These are phyloP conservation scores for Sporisorium scitamineum DNA, from an alignment of 1,284 basidiomycete species.

Conservation along the genomic window DNA sequence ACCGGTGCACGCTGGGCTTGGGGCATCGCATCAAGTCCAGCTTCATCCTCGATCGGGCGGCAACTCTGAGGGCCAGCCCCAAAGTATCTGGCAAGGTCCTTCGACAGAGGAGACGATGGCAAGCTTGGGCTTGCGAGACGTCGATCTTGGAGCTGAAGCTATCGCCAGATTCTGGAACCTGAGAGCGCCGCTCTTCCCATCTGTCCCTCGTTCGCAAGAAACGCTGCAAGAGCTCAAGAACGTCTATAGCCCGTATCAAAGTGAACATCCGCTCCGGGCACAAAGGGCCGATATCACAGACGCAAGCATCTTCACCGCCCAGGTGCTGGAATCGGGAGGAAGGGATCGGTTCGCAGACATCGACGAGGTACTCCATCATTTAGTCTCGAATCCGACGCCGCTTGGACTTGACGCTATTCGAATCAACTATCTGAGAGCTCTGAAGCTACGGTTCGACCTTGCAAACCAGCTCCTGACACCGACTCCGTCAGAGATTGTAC, in stretches of 20 bases:
- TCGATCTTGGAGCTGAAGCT: background rate
- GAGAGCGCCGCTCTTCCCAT: background rate
- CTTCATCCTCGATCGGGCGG: background rate
- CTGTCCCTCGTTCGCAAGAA: background rate
- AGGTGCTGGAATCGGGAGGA: background rate
- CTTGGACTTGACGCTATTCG: conserved; percentile 11
- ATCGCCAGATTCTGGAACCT: background rate
- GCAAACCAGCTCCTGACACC: conserved; percentile 3
- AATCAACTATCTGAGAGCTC: conserved; percentile 6
- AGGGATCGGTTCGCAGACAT: conserved; percentile 15
- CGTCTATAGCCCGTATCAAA: conserved; percentile 7
- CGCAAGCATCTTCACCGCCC: background rate
- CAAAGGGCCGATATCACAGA: background rate
- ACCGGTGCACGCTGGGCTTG: background rate
- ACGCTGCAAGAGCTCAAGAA: background rate
- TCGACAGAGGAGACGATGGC: background rate
- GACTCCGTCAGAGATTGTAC: background rate
- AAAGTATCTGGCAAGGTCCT: background rate
- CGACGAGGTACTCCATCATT: background rate
- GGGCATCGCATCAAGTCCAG: background rate
- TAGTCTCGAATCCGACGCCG: background rate
- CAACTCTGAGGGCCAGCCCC: background rate
- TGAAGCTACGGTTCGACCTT: conserved; percentile 5
- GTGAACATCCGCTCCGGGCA: conserved; percentile 10
- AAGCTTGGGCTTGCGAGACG: background rate